phyloP scores from a whole-genome alignment of 1,139 yeast species.

The Geotrichum carabidarum region DNA sequence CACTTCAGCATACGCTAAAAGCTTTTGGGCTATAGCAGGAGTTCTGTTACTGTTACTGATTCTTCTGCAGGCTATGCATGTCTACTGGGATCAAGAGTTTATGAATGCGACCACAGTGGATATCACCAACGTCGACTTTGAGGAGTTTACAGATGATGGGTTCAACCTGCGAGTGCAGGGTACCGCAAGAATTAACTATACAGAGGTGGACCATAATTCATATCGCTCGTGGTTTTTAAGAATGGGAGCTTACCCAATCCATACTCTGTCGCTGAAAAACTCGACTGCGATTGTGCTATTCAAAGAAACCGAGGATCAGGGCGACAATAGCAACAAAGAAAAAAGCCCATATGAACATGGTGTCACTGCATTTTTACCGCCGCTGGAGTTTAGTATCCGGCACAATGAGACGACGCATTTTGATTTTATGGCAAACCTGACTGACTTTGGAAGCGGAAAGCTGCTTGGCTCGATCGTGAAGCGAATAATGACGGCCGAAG shows the following conservation, averaged over 20 bases:
- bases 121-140: constrained; percentile 10
- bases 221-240: constrained; percentile 11
- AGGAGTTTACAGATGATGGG: constrained; percentile 14
- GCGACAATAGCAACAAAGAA: background rate
- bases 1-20: background rate
- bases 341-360: constrained; percentile 19
- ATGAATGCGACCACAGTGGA: constrained; percentile 13
- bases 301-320: background rate
- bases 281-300: constrained; percentile 4
- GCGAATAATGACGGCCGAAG: constrained; percentile 23
- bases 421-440: constrained; percentile 25
- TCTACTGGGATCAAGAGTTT: constrained; percentile 16
- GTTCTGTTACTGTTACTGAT: background rate
- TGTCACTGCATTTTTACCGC: constrained; percentile 27
- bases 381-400: constrained; percentile 21
- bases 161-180: constrained; percentile 14
- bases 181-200: constrained; percentile 12
- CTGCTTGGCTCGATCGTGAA: constrained; percentile 25
- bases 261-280: constrained; percentile 4
- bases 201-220: constrained; percentile 10
- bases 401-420: constrained; percentile 24
- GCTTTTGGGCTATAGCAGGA: background rate
- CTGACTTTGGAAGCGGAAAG: constrained; percentile 27
- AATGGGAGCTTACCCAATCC: constrained; percentile 14
- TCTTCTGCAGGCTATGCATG: constrained; percentile 7